Evolutionary conservation across 495 filamentous ascomycete genomes (phyloP).

Genomic region (Podospora pseudoanserina): DNA sequence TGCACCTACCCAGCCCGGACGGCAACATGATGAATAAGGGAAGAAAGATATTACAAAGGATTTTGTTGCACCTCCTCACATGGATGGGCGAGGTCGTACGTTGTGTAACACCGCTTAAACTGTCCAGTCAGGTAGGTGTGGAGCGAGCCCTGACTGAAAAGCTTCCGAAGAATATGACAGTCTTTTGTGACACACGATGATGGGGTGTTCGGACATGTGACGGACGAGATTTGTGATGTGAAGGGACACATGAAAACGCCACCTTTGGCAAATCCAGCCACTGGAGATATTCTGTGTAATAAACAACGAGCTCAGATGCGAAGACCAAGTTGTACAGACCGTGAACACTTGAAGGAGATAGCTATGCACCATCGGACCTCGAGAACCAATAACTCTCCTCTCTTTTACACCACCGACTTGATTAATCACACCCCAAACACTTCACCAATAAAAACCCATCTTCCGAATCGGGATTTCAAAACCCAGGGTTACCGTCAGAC

Average conservation of each 20-base stretch:
- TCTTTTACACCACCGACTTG: too few relatives aligned
- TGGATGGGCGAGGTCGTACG: not conserved
- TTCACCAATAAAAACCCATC: not conserved
- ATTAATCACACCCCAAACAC: not conserved
- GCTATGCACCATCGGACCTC: too few relatives aligned
- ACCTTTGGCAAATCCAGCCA: not conserved
- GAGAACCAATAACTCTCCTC: too few relatives aligned
- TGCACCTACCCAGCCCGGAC: not conserved
- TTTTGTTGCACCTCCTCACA: not conserved
- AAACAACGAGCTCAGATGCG: too few relatives aligned
- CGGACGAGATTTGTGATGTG: not conserved
- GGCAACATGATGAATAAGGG: not conserved
- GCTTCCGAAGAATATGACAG: not conserved
- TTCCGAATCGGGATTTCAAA: too few relatives aligned
- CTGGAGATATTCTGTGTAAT: too few relatives aligned
- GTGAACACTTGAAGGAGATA: too few relatives aligned
- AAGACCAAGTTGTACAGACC: too few relatives aligned
- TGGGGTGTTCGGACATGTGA: not conserved
- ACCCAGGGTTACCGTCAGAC: too few relatives aligned
- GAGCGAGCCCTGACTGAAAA: not conserved
- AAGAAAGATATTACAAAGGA: not conserved
- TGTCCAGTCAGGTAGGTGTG: not conserved
- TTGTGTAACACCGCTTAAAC: not conserved
- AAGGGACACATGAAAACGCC: not conserved
- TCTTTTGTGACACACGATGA: not conserved